A percentile compares a stretch with the other conserved stretches of the same genome.
Conservation (phyloP, 2,329 filamentous ascomycete genomes). For the Claviceps sp. region DNA sequence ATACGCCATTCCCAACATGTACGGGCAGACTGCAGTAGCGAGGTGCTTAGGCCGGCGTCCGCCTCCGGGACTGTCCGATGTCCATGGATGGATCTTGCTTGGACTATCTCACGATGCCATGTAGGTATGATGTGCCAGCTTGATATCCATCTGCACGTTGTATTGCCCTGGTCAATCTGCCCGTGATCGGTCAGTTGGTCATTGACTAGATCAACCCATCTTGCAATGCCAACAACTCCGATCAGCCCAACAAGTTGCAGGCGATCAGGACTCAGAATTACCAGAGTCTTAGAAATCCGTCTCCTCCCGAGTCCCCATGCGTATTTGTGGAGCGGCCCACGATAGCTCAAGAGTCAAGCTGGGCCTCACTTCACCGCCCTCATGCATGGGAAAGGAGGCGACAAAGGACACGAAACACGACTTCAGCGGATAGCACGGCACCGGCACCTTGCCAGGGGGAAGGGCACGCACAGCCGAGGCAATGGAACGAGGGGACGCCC, state of each 20-base stretch:
- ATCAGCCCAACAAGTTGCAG: no score
- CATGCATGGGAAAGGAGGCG: background rate
- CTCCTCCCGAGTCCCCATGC: background rate
- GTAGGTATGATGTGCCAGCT: no score
- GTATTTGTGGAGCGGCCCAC: background rate
- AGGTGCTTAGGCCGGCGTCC: background rate
- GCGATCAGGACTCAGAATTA: no score
- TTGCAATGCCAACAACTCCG: no score
- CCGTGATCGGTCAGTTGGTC: no score
- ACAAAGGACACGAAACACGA: background rate
- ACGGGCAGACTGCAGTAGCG: conserved; percentile 1
- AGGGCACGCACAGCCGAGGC: background rate
- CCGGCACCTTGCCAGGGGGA: background rate
- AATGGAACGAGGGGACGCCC: background rate
- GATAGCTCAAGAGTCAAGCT: background rate
- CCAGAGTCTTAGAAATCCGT: no score
- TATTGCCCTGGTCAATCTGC: no score
- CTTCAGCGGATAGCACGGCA: background rate
- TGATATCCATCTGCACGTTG: no score
- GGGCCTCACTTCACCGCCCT: background rate
- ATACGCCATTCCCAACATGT: no score
- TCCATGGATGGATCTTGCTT: background rate
- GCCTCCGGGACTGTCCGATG: conserved; percentile 5
- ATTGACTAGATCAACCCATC: no score
- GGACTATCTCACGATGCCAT: no score